Evolutionary conservation across 345 rosid genomes (phyloP), one percentile per base, ranked within the genome.

Genomic region (Jatropha curcas): DNA sequence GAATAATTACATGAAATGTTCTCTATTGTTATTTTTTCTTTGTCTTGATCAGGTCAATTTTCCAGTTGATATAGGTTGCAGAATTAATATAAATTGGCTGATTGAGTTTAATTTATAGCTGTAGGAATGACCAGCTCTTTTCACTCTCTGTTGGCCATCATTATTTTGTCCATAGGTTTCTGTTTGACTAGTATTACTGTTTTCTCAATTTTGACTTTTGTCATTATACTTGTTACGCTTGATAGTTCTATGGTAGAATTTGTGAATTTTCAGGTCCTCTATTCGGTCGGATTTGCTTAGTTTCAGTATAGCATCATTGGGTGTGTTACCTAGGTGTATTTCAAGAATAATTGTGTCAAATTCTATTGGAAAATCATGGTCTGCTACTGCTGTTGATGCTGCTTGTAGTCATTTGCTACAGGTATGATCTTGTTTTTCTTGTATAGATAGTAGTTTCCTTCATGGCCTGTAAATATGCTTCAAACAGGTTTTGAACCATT

Each of bases 361-460:
- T 60, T 75, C 86, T 50, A 30, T 84, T 34, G 97, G 97, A 63
- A 81, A 75, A 65, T 86, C 90, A 31, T 90, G 95, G 95, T 90
- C 97, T 77, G 79, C 76, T 64, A 59, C 85, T 60, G 90, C 95
- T 27, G 75, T 88, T 65, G 82, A 88, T 61, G 90, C 97, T 84
- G 67, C 84, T 72, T 85, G 92, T 86, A 84, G 86, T 79, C 89
- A 89, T 76, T 78, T 90, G 83, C 70, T 83, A 73, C 86, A 89
- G 97, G 98, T 87, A 41, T 69, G 58, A 24, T 51, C 71, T 46
- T 67, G 31, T 46, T 27, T 37, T 37, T 68, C 58, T 2, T 22
- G 39, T n/a, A 19, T 16, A 43, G 43, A 62, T 34, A 31, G 56
- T 3, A 43, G 20, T 59, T 30, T 25, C 25, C 9, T 19, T 35